These are phyloP conservation scores for Exsudoporus frostii DNA, from an alignment of 768 basidiomycete genomes.

Conservation along the genomic window DNA sequence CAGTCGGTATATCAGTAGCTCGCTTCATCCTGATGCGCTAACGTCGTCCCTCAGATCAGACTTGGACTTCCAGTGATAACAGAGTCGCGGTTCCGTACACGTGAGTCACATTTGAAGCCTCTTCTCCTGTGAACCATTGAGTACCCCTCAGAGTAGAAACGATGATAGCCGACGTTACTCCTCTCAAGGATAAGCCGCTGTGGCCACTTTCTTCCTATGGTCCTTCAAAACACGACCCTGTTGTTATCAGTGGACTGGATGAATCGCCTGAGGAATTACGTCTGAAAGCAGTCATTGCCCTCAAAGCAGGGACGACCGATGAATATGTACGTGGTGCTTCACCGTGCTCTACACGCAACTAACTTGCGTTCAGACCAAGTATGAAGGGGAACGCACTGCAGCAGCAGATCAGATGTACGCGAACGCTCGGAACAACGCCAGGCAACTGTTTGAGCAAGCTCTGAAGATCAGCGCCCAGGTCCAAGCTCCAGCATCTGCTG, in stretches of 20 bases:
- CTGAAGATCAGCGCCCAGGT: conserved; percentile 37
- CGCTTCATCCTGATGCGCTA: conserved; percentile 11
- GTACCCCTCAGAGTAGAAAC: conserved; percentile 48
- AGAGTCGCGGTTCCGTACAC: conserved; percentile 36
- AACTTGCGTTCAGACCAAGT: conserved; percentile 41
- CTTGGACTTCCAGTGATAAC: conserved; percentile 37
- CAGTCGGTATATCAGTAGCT: conserved; percentile 40
- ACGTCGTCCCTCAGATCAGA: conserved; percentile 32
- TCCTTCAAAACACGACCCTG: conserved; percentile 70
- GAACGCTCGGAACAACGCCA: conserved; percentile 49
- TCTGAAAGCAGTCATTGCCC: conserved; percentile 55
- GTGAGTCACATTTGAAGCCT: conserved; percentile 24
- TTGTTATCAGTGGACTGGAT: conserved; percentile 63
- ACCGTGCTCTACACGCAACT: background rate
- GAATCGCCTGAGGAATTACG: conserved; percentile 78
- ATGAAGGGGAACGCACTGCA: conserved; percentile 54
- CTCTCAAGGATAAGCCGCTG: conserved; percentile 59
- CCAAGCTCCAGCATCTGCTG: conserved; percentile 8
- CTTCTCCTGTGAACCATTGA: background rate
- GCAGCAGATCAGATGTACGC: conserved; percentile 48
- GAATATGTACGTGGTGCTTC: conserved; percentile 61
- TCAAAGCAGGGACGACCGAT: conserved; percentile 49
- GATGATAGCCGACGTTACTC: conserved; percentile 61
- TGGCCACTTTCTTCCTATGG: conserved; percentile 83
- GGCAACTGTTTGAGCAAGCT: conserved; percentile 53